Percentiles rank a stretch among this genome's conserved stretches.
Evolutionary conservation across 257 asterid genomes (phyloP).

Genomic region (Solanum chmielewskii): DNA sequence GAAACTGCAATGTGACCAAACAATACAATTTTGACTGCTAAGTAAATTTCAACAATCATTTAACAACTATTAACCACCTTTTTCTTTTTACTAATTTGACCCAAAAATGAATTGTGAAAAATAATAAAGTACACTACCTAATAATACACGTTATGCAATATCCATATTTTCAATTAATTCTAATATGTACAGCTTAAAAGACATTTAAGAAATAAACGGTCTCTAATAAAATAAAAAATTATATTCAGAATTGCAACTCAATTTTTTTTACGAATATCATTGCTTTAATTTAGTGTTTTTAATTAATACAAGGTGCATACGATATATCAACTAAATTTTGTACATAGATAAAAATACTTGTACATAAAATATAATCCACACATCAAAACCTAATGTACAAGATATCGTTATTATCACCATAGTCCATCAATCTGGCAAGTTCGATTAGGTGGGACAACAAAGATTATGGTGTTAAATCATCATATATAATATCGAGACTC

Average conservation of each 20-base stretch:
- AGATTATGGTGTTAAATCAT: neutral
- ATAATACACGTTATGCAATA: neutral
- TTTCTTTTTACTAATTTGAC: neutral
- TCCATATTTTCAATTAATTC: neutral
- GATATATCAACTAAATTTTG: neutral
- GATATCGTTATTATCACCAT: neutral
- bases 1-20: neutral
- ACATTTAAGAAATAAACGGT: rapidly evolving
- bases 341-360: neutral
- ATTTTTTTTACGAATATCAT: rapidly evolving
- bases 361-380: neutral
- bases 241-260: rapidly evolving
- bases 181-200: neutral
- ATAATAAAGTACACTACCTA: neutral
- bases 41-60: neutral
- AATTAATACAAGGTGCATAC: neutral
- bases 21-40: neutral
- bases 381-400: neutral
- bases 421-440: neutral
- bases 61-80: neutral
- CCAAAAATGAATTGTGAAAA: neutral
- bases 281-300: neutral
- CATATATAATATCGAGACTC: neutral
- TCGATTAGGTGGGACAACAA: neutral
- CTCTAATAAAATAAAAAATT: neutral